These are phyloP conservation scores for Pseudopithomyces maydicus DNA, from an alignment of 2,329 filamentous ascomycete genomes.

Conservation along the genomic window DNA sequence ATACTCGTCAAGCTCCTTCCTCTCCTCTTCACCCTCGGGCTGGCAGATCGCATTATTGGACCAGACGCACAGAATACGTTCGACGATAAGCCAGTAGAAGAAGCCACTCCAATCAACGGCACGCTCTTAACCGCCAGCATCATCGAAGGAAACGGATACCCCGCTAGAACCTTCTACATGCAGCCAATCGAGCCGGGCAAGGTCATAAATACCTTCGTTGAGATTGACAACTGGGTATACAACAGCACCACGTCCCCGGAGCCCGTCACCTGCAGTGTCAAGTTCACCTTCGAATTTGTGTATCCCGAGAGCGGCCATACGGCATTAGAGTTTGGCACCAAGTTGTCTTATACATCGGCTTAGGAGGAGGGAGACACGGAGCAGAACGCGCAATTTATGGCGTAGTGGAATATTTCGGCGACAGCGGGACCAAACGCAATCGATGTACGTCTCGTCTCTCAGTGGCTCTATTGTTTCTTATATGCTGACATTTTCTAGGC, in stretches of 20 bases:
- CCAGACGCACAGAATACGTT: no score
- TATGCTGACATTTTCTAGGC: background rate
- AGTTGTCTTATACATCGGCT: background rate
- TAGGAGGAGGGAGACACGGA: conserved; percentile 2
- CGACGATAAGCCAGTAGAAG: no score
- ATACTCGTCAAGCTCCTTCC: no score
- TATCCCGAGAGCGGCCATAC: background rate
- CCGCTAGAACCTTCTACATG: conserved; percentile 1
- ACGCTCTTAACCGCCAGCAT: background rate
- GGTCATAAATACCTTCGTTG: background rate
- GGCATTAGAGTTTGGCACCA: background rate
- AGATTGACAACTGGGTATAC: conserved; percentile 3
- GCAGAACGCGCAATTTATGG: background rate
- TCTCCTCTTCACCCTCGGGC: no score
- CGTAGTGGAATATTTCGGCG: background rate
- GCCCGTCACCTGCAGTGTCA: conserved; percentile 3
- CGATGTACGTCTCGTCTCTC: background rate
- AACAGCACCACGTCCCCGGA: conserved; percentile 1
- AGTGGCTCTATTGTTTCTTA: background rate
- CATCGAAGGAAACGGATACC: conserved; percentile 7
- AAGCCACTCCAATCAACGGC: no score
- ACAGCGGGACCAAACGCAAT: background rate
- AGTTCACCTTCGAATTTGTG: conserved; percentile 4
- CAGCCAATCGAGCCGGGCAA: conserved; percentile 2
- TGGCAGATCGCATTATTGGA: no score